phyloP scores from a whole-genome alignment of 2,329 filamentous ascomycete species.

The Acrodontium crateriforme region DNA sequence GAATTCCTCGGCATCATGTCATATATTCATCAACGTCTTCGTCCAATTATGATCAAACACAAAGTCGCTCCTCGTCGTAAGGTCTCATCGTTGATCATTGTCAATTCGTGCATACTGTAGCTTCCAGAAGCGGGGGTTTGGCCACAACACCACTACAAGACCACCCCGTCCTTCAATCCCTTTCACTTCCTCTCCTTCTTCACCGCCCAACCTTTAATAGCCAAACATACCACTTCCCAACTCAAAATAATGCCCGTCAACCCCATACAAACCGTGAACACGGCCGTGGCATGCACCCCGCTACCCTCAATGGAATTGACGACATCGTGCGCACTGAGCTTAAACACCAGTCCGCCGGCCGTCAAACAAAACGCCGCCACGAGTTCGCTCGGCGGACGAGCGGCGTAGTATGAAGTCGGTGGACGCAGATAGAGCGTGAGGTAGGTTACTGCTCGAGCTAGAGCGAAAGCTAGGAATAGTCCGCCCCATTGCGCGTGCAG shows the following conservation, averaged over 20 bases:
- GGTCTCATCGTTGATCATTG: too few relatives aligned
- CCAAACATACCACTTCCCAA: slow-evolving; percentile 63
- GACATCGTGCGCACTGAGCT: slow-evolving; percentile 71
- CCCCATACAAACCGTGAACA: slow-evolving; percentile 80
- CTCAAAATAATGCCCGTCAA: slow-evolving; percentile 73
- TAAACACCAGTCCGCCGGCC: slow-evolving; percentile 78
- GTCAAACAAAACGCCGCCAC: slow-evolving; percentile 76
- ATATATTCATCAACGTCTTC: too few relatives aligned
- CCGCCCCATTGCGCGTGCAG: slow-evolving; percentile 89
- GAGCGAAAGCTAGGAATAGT: slow-evolving; percentile 65
- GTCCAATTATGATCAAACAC: too few relatives aligned
- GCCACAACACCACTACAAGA: too few relatives aligned
- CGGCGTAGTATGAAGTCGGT: slow-evolving; percentile 65
- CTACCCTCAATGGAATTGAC: slow-evolving; percentile 64
- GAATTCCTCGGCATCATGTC: too few relatives aligned
- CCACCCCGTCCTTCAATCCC: too few relatives aligned
- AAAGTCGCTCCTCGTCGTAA: too few relatives aligned
- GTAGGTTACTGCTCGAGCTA: slow-evolving; percentile 69
- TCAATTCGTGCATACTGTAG: too few relatives aligned
- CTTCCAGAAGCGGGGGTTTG: too few relatives aligned
- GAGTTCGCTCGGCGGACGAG: slow-evolving; percentile 81
- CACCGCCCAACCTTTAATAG: slow-evolving; percentile 74
- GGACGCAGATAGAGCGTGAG: slow-evolving; percentile 65
- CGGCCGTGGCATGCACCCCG: slow-evolving; percentile 77
- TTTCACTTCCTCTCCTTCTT: slow-evolving; percentile 22